phyloP scores from a whole-genome alignment of 148 eudicot genomes.

The Amaranthus hypochondriacus region DNA sequence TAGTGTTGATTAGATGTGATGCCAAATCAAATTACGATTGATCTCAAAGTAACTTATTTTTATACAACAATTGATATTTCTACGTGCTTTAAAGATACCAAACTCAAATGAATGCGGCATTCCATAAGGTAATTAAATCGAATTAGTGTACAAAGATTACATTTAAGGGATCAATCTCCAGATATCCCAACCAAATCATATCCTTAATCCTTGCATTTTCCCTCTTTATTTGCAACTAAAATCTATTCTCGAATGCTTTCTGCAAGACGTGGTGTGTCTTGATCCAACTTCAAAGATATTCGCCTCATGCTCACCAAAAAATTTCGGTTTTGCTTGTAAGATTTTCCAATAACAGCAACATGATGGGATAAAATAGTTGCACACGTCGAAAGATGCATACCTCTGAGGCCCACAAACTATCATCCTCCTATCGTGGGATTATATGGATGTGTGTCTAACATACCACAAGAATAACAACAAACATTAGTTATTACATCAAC shows the following conservation, averaged over 20 bases:
- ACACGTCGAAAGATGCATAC: conserved; percentile 32
- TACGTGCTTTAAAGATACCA: conserved; percentile 5
- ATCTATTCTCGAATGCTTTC: conserved; percentile 56
- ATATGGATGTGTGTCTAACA: conserved; percentile 88
- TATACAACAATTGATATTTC: conserved; percentile 5
- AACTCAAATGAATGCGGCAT: neutral
- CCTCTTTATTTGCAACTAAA: conserved; percentile 20
- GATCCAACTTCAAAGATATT: conserved; percentile 50
- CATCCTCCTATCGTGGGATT: conserved; percentile 77
- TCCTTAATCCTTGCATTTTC: conserved; percentile 43
- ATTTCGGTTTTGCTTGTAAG: neutral
- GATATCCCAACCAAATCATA: conserved; percentile 34
- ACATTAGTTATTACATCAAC: neutral
- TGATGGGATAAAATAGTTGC: neutral
- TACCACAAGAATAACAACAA: conserved; percentile 8
- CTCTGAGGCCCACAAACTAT: conserved; percentile 91
- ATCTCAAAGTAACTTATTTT: neutral
- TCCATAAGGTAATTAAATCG: too few species aligned
- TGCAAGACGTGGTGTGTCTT: conserved; percentile 52
- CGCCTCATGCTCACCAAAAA: conserved; percentile 61
- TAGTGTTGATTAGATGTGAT: neutral
- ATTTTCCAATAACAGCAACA: neutral
- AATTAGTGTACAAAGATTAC: conserved; percentile 20
- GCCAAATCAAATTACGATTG: conserved; percentile 1
- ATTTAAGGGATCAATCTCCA: conserved; percentile 8